Percentiles rank a stretch among this genome's conserved stretches.
Evolutionary conservation across 495 filamentous ascomycete genomes (phyloP).

Genomic region (Xylaria bambusicola): DNA sequence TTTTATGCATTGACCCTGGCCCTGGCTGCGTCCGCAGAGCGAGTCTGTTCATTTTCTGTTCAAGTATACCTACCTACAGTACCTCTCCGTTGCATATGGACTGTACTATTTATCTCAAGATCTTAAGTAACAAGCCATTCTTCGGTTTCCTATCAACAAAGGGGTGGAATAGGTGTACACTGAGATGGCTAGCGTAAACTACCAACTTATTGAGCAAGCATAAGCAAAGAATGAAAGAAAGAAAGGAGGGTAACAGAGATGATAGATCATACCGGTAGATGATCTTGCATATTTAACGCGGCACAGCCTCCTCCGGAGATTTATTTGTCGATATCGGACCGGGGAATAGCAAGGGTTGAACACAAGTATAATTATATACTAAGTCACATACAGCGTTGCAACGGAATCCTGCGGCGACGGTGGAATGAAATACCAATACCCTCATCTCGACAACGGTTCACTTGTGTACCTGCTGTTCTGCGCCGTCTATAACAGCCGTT

Average conservation of each 20-base stretch:
- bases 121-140: too few relatives aligned
- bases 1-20: background rate
- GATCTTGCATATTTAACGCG: background rate
- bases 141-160: too few relatives aligned
- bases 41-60: background rate
- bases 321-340: slow-evolving; percentile 8
- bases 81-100: background rate
- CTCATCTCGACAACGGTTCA: too few relatives aligned
- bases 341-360: background rate
- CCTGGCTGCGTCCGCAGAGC: background rate
- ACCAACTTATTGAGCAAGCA: too few relatives aligned
- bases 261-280: background rate
- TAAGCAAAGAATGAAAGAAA: too few relatives aligned
- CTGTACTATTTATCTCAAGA: background rate
- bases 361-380: background rate
- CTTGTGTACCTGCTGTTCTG: too few relatives aligned
- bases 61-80: background rate
- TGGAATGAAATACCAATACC: background rate
- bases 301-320: slow-evolving; percentile 10
- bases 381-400: background rate
- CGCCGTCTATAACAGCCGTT: too few relatives aligned
- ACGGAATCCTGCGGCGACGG: background rate
- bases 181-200: too few relatives aligned
- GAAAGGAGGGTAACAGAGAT: too few relatives aligned
- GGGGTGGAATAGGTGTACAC: too few relatives aligned